Conservation (phyloP, 2,329 filamentous ascomycete genomes). For the Scedosporium apiospermum region DNA sequence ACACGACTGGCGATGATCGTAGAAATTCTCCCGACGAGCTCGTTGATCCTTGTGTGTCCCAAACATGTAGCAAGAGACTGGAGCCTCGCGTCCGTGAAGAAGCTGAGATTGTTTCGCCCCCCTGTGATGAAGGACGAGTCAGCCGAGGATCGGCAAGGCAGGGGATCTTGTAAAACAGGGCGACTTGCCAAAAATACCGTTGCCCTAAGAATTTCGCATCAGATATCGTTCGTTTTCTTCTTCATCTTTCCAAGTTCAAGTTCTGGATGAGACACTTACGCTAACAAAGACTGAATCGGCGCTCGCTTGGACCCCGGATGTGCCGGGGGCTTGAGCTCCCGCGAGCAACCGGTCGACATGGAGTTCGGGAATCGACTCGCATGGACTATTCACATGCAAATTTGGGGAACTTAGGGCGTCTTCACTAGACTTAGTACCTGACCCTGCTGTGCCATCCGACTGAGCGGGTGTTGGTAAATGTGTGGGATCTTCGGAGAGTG, state of each 20-base stretch:
- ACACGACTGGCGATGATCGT: conserved; percentile 13
- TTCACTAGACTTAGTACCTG: not conserved
- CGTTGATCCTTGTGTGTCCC: conserved; percentile 19
- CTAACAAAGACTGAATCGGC: conserved; percentile 15
- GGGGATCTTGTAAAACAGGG: not conserved
- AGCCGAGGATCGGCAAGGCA: not conserved
- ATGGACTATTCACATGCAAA: not conserved
- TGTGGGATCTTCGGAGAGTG: conserved; percentile 2
- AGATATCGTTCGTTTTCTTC: conserved; percentile 5
- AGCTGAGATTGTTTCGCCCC: conserved; percentile 17
- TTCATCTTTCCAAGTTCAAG: not conserved
- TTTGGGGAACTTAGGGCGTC: not conserved
- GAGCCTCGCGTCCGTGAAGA: conserved; percentile 21
- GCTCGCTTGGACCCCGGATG: not conserved
- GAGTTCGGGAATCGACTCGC: conserved; percentile 14
- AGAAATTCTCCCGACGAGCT: conserved; percentile 18
- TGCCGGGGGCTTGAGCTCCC: conserved; percentile 8
- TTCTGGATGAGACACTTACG: conserved; percentile 9
- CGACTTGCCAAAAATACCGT: conserved; percentile 17
- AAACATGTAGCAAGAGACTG: conserved; percentile 17
- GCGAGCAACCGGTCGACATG: conserved; percentile 18
- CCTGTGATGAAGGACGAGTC: conserved; percentile 10
- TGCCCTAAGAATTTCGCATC: conserved; percentile 12
- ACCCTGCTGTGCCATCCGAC: not conserved
- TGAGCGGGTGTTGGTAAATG: not conserved